Evolutionary conservation across 805 yeast species (phyloP).

Genomic region (Starmerella khaoyaiensis): DNA sequence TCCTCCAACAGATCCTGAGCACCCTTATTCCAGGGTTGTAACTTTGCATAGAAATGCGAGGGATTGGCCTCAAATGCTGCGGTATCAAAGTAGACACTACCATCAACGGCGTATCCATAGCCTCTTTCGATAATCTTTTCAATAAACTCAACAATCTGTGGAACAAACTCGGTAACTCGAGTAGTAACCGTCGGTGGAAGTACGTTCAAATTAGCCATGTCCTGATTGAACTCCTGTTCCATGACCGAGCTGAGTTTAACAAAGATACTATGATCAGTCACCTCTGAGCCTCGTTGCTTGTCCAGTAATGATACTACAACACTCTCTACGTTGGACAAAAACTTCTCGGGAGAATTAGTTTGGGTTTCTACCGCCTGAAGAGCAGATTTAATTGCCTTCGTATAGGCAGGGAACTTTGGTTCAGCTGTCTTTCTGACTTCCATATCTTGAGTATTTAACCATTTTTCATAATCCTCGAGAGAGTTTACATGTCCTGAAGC

Average conservation of each 20-base stretch:
- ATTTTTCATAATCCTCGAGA: conserved; percentile 33
- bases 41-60: conserved; percentile 78
- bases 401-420: conserved; percentile 83
- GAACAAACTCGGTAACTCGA: conserved; percentile 88
- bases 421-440: conserved; percentile 39
- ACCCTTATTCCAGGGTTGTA: conserved; percentile 97
- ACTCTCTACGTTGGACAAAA: conserved; percentile 49
- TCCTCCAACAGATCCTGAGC: conserved; percentile 73
- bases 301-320: conserved; percentile 66
- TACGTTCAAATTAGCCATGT: conserved; percentile 77
- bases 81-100: conserved; percentile 94
- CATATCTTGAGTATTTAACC: conserved; percentile 42
- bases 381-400: conserved; percentile 48
- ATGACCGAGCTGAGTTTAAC: conserved; percentile 71
- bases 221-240: conserved; percentile 75
- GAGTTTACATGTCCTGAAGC: conserved; percentile 10
- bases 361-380: conserved; percentile 30
- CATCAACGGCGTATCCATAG: conserved; percentile 71
- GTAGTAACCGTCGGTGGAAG: conserved; percentile 76
- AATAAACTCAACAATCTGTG: conserved; percentile 77
- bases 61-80: conserved; percentile 57
- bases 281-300: conserved; percentile 52
- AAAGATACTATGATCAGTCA: conserved; percentile 77
- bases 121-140: conserved; percentile 63
- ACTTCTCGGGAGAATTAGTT: conserved; percentile 22